Evolutionary conservation across 2,329 filamentous ascomycete species (phyloP), one percentile per base, ranked within the genome.

Genomic region (Neodidymelliopsis sp.): DNA sequence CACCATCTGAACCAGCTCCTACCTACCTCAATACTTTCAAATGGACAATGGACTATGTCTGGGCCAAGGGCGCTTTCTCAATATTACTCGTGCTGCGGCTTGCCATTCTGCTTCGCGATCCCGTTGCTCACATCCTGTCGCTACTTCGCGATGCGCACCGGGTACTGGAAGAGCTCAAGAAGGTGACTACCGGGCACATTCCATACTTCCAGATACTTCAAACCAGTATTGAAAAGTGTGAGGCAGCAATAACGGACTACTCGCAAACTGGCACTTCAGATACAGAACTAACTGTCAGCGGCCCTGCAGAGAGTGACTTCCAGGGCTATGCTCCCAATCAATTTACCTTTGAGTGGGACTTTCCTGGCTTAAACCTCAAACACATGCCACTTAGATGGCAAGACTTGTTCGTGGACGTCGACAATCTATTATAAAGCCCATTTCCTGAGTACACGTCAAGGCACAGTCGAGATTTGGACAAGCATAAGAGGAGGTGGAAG

Each of bases 11-110:
- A 6, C 47, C 57, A 10, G 39, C 54, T 1, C 47, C 49, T 6
- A 40, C 60, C 2, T 84, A 84, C 55, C 74, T 83, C 7, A 74
- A 71, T 11, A 79, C 78, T 12, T 75, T 83, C 24, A 76, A 74
- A 22, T 83, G 78, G 54, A 79, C 80, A 0, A 81, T 82, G 75
- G 80, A 83, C 44, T 83, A 83, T 49, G 80, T 83, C 15, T 83
- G 81, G 80, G 81, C 80, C 0, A 84, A 84, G 60, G 80, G 79
- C 39, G 79, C 80, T 0, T 83, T 83, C 52, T 82, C 79, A n/a
- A 79, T 83, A 33, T 66, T 83, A 2, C 70, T 84, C 1, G 74
- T 83, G 1, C 74, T 84, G 2, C 81, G 81, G 47, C 69, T 83
- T 3, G 76, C 79, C 0, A 74, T 79, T 0, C 70, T 83, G 1